These are phyloP conservation scores for Chlorella sp. DNA, from an alignment of 139 green algal genomes.

Conservation along the genomic window DNA sequence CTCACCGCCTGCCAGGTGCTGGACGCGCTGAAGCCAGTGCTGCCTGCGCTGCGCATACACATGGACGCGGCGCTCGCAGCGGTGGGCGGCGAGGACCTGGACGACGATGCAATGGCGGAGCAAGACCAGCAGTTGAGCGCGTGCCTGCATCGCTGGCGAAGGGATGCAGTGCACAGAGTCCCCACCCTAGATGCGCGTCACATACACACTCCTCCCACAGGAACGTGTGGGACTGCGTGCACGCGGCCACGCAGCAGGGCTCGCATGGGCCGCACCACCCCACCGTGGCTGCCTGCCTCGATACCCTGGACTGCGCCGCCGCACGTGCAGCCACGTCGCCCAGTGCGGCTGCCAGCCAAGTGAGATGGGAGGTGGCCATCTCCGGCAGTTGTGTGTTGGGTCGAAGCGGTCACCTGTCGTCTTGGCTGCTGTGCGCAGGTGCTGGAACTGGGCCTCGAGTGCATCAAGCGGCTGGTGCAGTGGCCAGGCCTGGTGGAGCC, in stretches of 20 bases:
- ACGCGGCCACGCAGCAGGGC: not conserved
- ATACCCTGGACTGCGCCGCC: not conserved
- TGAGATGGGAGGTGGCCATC: too few relatives aligned
- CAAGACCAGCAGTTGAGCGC: too few relatives aligned
- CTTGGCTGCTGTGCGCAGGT: too few relatives aligned
- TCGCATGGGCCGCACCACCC: not conserved
- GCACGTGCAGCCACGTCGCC: slow-evolving; percentile 18
- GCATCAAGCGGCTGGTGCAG: slow-evolving; percentile 26
- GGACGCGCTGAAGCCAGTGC: not conserved
- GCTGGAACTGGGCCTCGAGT: slow-evolving; percentile 21
- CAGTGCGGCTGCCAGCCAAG: slow-evolving; percentile 9
- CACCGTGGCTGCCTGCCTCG: slow-evolving; percentile 2
- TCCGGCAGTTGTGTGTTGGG: too few relatives aligned
- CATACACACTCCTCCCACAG: too few relatives aligned
- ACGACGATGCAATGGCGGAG: not conserved
- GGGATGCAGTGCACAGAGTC: too few relatives aligned
- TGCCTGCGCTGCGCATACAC: not conserved
- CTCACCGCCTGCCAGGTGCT: slow-evolving; percentile 1
- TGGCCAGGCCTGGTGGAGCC: slow-evolving; percentile 13
- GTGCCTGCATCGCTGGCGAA: too few relatives aligned
- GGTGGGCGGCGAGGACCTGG: not conserved
- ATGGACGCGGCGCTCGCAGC: not conserved
- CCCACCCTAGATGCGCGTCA: too few relatives aligned
- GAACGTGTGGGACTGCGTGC: not conserved
- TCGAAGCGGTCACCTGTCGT: too few relatives aligned